These are phyloP conservation scores for Zygoascus bituminiphila DNA, from an alignment of 805 yeast species.

Conservation along the genomic window DNA sequence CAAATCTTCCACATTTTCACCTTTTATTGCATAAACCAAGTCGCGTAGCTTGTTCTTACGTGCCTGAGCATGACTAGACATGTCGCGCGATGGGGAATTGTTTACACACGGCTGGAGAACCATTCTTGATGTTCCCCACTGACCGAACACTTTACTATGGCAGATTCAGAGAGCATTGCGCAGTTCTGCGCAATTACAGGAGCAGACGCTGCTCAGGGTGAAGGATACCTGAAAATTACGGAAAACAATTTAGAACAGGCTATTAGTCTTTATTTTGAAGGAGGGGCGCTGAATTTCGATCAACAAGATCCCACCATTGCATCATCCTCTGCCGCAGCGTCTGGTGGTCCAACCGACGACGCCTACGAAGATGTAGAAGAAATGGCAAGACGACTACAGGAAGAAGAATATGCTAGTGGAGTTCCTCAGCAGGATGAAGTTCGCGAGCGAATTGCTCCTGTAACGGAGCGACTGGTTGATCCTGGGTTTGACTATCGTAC, in stretches of 20 bases:
- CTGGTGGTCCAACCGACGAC: not conserved
- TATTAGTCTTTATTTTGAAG: slow-evolving; percentile 70
- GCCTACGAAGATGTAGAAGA: slow-evolving; percentile 13
- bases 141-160: slow-evolving; percentile 9
- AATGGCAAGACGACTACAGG: slow-evolving; percentile 22
- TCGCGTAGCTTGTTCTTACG: not conserved
- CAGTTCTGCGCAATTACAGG: slow-evolving; percentile 82
- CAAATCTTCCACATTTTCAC: not conserved
- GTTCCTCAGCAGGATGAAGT: slow-evolving; percentile 38
- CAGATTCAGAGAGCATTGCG: slow-evolving; percentile 36
- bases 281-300: slow-evolving; percentile 31
- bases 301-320: slow-evolving; percentile 16
- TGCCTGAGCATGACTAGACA: not conserved
- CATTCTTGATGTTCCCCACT: not conserved
- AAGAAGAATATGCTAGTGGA: slow-evolving; percentile 19
- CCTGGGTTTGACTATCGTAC: slow-evolving; percentile 16
- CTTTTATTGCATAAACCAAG: not conserved
- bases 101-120: not conserved
- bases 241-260: slow-evolving; percentile 77
- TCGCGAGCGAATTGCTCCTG: slow-evolving; percentile 69
- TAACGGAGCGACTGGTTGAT: slow-evolving; percentile 69
- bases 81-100: too few relatives aligned
- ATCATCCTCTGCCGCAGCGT: slow-evolving; percentile 5
- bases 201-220: slow-evolving; percentile 58
- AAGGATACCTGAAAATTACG: slow-evolving; percentile 69